phyloP scores from a whole-genome alignment of 164 flowering plant species.

The Magnolia changhungtana region DNA sequence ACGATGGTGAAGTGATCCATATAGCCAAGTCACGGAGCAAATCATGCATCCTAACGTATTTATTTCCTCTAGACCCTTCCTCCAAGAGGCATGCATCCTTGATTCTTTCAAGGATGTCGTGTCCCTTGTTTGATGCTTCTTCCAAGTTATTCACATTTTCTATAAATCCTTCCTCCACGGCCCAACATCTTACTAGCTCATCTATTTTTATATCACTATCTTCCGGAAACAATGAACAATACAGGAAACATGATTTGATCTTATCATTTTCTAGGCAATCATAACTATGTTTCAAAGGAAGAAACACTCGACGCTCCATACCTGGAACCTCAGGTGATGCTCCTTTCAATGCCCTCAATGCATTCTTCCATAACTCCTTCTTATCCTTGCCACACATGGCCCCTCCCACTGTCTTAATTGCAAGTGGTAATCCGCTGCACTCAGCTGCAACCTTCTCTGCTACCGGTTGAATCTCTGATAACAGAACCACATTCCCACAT shows the following conservation, averaged over 20 bases:
- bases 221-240: conserved; percentile 11
- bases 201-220: background rate
- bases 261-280: background rate
- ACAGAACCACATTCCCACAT: background rate
- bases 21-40: conserved; percentile 7
- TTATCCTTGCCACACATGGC: background rate
- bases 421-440: conserved; percentile 10
- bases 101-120: background rate
- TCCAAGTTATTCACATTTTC: background rate
- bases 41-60: conserved; percentile 2
- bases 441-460: background rate
- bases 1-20: conserved; percentile 5
- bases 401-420: background rate
- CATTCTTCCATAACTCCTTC: conserved; percentile 3
- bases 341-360: background rate
- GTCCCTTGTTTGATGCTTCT: background rate
- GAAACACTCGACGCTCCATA: conserved; percentile 6
- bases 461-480: background rate
- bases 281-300: conserved; percentile 7
- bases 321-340: conserved; percentile 2
- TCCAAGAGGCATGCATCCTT: conserved; percentile 5
- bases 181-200: background rate
- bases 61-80: background rate
- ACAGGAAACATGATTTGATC: conserved; percentile 1
- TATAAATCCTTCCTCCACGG: background rate